phyloP scores from a whole-genome alignment of 371 early-diverging fungal species.

The Syncephalis plumigaleata region DNA sequence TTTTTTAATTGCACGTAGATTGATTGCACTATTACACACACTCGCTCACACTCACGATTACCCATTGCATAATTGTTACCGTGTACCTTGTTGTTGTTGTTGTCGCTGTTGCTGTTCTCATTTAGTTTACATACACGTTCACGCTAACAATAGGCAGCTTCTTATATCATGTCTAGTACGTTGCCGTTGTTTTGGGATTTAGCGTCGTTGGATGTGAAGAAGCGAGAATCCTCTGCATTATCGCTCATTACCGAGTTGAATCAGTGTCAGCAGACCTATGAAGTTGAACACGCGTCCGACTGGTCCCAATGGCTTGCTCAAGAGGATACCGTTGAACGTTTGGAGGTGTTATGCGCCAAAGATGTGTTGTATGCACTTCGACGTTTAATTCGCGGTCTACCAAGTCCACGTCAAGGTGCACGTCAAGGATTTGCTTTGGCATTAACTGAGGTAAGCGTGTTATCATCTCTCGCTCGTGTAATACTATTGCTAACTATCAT shows the following conservation, averaged over 20 bases:
- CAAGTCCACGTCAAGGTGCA: constrained; percentile 76
- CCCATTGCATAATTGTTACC: too few relatives aligned
- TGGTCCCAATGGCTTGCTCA: constrained; percentile 4
- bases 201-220: constrained; percentile 3
- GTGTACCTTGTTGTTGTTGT: too few relatives aligned
- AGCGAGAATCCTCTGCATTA: constrained; percentile 1
- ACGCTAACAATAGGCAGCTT: too few relatives aligned
- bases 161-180: background rate
- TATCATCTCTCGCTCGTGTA: background rate
- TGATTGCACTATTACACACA: too few relatives aligned
- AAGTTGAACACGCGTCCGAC: constrained; percentile 9
- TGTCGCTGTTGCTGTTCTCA: too few relatives aligned
- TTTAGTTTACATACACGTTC: too few relatives aligned
- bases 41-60: too few relatives aligned
- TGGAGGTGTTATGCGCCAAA: constrained; percentile 31
- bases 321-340: constrained; percentile 30
- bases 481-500: constrained; percentile 4
- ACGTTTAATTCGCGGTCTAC: constrained; percentile 74
- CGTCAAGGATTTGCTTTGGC: constrained; percentile 88
- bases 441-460: constrained; percentile 51
- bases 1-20: too few relatives aligned
- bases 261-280: background rate
- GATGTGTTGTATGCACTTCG: constrained; percentile 80
- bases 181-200: constrained; percentile 5
- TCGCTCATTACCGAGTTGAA: constrained; percentile 2